Evolutionary conservation across 2,329 filamentous ascomycete genomes (phyloP).

Genomic region (Akanthomyces uredinophilus): DNA sequence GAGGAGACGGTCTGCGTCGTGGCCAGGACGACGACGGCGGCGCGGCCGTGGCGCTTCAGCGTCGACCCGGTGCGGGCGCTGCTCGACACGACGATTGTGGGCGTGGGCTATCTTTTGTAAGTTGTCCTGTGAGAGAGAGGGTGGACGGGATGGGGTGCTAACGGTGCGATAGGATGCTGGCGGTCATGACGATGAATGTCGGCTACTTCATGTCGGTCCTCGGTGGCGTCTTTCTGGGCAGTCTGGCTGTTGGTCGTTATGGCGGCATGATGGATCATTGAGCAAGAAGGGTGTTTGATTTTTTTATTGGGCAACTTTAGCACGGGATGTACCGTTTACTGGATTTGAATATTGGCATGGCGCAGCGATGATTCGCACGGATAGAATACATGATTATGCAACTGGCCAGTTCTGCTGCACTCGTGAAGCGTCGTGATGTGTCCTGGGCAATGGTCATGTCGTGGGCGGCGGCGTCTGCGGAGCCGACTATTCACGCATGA

Average conservation of each 20-base stretch:
- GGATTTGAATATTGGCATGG: not conserved
- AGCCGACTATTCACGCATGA: no score
- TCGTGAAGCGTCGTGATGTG: no score
- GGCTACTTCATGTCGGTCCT: slow-evolving; percentile 81
- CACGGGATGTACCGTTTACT: not conserved
- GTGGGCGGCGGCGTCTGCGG: no score
- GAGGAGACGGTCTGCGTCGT: slow-evolving; percentile 78
- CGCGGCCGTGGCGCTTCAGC: slow-evolving; percentile 72
- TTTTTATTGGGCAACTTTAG: not conserved
- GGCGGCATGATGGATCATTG: slow-evolving; percentile 43
- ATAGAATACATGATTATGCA: no score
- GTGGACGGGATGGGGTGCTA: no score
- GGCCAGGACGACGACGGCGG: slow-evolving; percentile 45
- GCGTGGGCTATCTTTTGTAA: slow-evolving; percentile 80
- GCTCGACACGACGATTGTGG: slow-evolving; percentile 67
- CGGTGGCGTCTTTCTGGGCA: slow-evolving; percentile 77
- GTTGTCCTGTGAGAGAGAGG: no score
- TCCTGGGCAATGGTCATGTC: no score
- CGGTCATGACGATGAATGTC: slow-evolving; percentile 84
- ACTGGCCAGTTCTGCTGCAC: no score
- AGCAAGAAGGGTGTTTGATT: not conserved
- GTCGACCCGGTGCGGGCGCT: slow-evolving; percentile 70
- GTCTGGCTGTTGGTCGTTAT: slow-evolving; percentile 72
- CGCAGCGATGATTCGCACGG: not conserved
- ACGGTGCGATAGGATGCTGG: slow-evolving; percentile 68